Evolutionary conservation across 495 filamentous ascomycete genomes (phyloP).

Genomic region (Penicillium cataractarum): DNA sequence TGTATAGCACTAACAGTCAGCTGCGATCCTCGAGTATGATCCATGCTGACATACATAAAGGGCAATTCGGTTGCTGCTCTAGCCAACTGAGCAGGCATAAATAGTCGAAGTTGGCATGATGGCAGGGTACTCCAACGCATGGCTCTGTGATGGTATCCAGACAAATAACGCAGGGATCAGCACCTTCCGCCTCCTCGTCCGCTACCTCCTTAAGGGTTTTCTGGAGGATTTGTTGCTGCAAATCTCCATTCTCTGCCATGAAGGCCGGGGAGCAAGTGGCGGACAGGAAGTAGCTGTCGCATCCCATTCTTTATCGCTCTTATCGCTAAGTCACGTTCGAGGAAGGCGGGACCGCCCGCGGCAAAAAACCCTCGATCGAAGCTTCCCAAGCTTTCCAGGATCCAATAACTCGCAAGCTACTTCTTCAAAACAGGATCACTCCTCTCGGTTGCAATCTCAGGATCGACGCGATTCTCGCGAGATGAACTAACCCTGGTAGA

Average conservation of each 20-base stretch:
- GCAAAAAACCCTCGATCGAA: conserved; percentile 12
- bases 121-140: conserved; percentile 72
- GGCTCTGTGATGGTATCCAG: conserved; percentile 73
- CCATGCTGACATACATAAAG: conserved; percentile 61
- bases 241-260: conserved; percentile 47
- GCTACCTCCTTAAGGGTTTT: conserved; percentile 49
- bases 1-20: conserved; percentile 26
- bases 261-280: conserved; percentile 1
- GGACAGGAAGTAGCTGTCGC: neutral
- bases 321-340: conserved; percentile 9
- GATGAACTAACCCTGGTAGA: conserved; percentile 17
- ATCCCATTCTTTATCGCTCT: neutral
- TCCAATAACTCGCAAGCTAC: neutral
- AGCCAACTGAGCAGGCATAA: conserved; percentile 84
- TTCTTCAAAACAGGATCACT: neutral
- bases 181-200: conserved; percentile 34
- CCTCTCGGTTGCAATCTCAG: neutral
- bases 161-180: conserved; percentile 62
- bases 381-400: neutral
- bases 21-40: neutral
- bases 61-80: conserved; percentile 71
- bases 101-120: conserved; percentile 81
- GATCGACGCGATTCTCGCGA: neutral
- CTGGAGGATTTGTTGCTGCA: conserved; percentile 48
- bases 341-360: conserved; percentile 15